Percentiles rank a stretch among this genome's conserved stretches.
Conservation (phyloP, 768 basidiomycete species). For the Cyclocybe cylindracea region DNA sequence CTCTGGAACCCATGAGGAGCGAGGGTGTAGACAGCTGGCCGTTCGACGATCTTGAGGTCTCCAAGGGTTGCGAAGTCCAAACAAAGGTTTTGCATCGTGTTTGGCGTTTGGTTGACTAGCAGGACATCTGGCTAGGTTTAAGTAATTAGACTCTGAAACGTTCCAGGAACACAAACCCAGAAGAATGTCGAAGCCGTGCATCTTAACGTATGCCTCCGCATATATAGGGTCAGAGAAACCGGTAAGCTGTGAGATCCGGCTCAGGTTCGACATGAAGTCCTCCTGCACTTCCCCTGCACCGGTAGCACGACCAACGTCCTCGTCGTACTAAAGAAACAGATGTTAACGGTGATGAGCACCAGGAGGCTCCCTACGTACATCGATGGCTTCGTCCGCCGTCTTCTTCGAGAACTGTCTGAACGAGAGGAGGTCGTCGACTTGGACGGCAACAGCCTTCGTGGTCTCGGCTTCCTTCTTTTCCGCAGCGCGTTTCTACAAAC, state of each 20-base stretch:
- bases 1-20: constrained; percentile 98
- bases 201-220: constrained; percentile 96
- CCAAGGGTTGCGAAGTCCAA: constrained; percentile 97
- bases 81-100: constrained; percentile 95
- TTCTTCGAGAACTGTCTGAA: constrained; percentile 98
- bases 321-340: constrained; percentile 66
- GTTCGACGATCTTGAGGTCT: constrained; percentile 94
- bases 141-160: not conserved
- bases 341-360: not conserved
- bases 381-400: constrained; percentile 74
- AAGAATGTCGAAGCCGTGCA: constrained; percentile 96
- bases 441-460: constrained; percentile 65
- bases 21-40: constrained; percentile 91
- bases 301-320: constrained; percentile 88
- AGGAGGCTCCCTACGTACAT: constrained; percentile 43
- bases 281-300: constrained; percentile 82
- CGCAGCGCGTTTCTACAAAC: constrained; percentile 74
- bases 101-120: constrained; percentile 92
- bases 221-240: constrained; percentile 99
- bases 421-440: constrained; percentile 88
- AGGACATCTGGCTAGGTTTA: constrained; percentile 68
- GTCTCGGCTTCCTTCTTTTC: constrained; percentile 89
- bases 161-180: constrained; percentile 56
- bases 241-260: constrained; percentile 90
- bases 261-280: constrained; percentile 94